These are phyloP conservation scores for Nannizziopsis arthrosporioides DNA, from an alignment of 2,329 filamentous ascomycete species.

Conservation along the genomic window DNA sequence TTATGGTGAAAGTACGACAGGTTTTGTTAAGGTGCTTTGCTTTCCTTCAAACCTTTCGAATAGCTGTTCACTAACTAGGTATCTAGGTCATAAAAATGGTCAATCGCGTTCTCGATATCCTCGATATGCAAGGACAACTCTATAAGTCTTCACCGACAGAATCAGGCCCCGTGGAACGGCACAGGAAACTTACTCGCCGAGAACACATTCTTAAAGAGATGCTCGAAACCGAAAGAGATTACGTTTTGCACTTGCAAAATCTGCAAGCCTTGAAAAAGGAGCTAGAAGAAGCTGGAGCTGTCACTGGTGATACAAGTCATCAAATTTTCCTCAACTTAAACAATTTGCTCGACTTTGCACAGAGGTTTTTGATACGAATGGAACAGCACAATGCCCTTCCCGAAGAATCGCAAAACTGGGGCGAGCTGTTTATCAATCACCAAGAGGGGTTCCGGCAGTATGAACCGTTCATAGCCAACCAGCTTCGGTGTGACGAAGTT, in stretches of 20 bases:
- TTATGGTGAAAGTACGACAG: conserved; percentile 87
- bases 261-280: conserved; percentile 83
- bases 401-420: conserved; percentile 73
- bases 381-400: conserved; percentile 87
- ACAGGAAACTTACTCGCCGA: conserved; percentile 53
- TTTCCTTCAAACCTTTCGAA: background rate
- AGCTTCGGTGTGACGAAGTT: conserved; percentile 77
- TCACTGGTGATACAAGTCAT: conserved; percentile 82
- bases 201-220: conserved; percentile 87
- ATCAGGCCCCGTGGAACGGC: conserved; percentile 40
- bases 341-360: conserved; percentile 85
- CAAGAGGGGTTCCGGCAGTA: conserved; percentile 87
- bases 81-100: conserved; percentile 73
- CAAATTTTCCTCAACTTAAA: conserved; percentile 96
- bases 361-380: conserved; percentile 85
- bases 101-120: conserved; percentile 78
- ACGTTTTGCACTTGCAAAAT: conserved; percentile 92
- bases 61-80: background rate
- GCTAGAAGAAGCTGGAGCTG: conserved; percentile 73
- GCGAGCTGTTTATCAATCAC: conserved; percentile 74
- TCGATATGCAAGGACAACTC: conserved; percentile 67
- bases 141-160: conserved; percentile 45
- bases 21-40: conserved; percentile 71
- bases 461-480: conserved; percentile 93
- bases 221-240: conserved; percentile 90